Conservation (phyloP, 495 filamentous ascomycete species). For the Penicillium flavigenum region DNA sequence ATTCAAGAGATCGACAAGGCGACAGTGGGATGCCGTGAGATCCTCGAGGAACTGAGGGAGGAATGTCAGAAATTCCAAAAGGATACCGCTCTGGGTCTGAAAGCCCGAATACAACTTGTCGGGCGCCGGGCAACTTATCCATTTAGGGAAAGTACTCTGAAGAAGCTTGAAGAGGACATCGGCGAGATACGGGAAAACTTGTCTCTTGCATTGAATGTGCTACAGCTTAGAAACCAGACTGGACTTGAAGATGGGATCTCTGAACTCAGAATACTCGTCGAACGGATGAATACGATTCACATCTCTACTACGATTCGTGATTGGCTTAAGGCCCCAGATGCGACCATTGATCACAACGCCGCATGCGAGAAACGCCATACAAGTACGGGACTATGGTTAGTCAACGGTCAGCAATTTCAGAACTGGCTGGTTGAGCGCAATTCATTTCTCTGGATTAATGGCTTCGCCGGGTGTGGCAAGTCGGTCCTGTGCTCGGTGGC, state of each 20-base stretch:
- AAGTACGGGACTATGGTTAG: conserved; percentile 34
- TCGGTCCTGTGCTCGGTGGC: conserved; percentile 40
- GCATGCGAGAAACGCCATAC: conserved; percentile 25
- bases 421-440: conserved; percentile 34
- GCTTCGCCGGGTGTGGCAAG: conserved; percentile 45
- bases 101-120: conserved; percentile 12
- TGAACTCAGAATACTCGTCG: conserved; percentile 17
- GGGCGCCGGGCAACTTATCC: conserved; percentile 30
- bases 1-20: conserved; percentile 24
- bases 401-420: conserved; percentile 26
- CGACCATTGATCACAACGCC: conserved; percentile 30
- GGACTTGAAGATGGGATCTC: conserved; percentile 20
- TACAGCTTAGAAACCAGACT: conserved; percentile 26
- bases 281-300: conserved; percentile 20
- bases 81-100: conserved; percentile 11
- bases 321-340: conserved; percentile 36
- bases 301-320: conserved; percentile 26
- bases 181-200: conserved; percentile 29
- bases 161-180: conserved; percentile 35
- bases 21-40: conserved; percentile 23
- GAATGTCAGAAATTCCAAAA: conserved; percentile 28
- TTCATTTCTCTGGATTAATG: conserved; percentile 43
- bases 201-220: conserved; percentile 26
- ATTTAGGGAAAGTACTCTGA: conserved; percentile 33
- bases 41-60: conserved; percentile 30